Evolutionary conservation across 352 stramenopile species (phyloP).

Genomic region (Globisporangium nodosum): DNA sequence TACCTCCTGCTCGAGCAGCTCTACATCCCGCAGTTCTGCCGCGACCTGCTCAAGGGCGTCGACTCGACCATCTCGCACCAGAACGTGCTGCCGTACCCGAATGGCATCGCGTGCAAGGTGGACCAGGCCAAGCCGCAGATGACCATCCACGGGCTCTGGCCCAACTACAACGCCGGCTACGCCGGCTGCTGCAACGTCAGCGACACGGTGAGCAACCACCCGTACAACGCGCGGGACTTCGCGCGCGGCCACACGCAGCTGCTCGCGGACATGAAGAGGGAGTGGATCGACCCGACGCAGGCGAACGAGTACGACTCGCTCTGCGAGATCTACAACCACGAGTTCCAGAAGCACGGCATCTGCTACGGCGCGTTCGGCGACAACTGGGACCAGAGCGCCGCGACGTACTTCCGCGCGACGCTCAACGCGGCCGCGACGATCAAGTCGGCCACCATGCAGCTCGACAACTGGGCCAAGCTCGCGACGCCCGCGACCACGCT

Average conservation of each 20-base stretch:
- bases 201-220: slow-evolving; percentile 42
- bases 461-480: slow-evolving; percentile 13
- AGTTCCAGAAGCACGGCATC: slow-evolving; percentile 85
- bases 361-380: slow-evolving; percentile 69
- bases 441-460: slow-evolving; percentile 10
- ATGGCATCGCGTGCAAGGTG: slow-evolving; percentile 34
- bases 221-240: slow-evolving; percentile 43
- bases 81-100: slow-evolving; percentile 58
- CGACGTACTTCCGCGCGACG: slow-evolving; percentile 64
- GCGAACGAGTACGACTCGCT: slow-evolving; percentile 25
- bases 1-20: slow-evolving; percentile 75
- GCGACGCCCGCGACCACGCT: slow-evolving; percentile 6
- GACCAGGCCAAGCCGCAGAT: slow-evolving; percentile 34
- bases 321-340: slow-evolving; percentile 84
- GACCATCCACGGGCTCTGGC: slow-evolving; percentile 75
- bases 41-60: slow-evolving; percentile 58
- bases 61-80: slow-evolving; percentile 77
- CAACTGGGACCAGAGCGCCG: slow-evolving; percentile 51
- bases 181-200: slow-evolving; percentile 63
- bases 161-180: slow-evolving; percentile 70
- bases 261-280: slow-evolving; percentile 46
- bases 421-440: slow-evolving; percentile 19
- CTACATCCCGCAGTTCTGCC: slow-evolving; percentile 78
- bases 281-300: slow-evolving; percentile 42
- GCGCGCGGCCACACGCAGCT: slow-evolving; percentile 36